Evolutionary conservation across 2,329 filamentous ascomycete genomes (phyloP).

Genomic region (Phialophora tarda): DNA sequence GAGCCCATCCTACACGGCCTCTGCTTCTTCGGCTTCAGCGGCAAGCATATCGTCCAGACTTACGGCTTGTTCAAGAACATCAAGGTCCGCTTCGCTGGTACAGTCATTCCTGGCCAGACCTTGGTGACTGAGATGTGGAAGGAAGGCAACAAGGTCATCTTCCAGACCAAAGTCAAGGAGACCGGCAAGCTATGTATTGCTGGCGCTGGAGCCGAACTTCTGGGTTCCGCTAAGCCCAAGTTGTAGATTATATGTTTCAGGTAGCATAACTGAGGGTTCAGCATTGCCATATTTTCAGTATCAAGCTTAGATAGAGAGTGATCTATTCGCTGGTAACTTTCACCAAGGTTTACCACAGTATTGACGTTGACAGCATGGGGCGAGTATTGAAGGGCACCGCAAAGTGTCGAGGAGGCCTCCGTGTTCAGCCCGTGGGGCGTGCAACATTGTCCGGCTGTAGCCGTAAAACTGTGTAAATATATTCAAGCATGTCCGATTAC

Average conservation of each 20-base stretch:
- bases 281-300: neutral
- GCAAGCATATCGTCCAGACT: conserved; percentile 84
- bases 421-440: neutral
- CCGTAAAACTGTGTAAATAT: neutral
- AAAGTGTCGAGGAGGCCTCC: too few relatives aligned
- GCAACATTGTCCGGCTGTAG: neutral
- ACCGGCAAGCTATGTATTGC: conserved; percentile 88
- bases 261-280: conserved; percentile 10
- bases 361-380: too few relatives aligned
- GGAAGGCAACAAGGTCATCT: conserved; percentile 77
- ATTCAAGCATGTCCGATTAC: neutral
- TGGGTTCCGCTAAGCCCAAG: conserved; percentile 31
- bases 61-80: conserved; percentile 87
- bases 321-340: neutral
- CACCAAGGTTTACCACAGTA: neutral
- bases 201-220: conserved; percentile 77
- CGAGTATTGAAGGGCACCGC: too few relatives aligned
- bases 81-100: conserved; percentile 88
- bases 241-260: conserved; percentile 29
- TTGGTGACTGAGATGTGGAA: conserved; percentile 94
- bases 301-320: neutral
- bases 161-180: conserved; percentile 89
- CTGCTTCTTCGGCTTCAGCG: conserved; percentile 85
- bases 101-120: conserved; percentile 77
- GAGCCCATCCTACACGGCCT: conserved; percentile 94